phyloP scores from a whole-genome alignment of 73 alveolate genomes.

The Paramecium bursaria region DNA sequence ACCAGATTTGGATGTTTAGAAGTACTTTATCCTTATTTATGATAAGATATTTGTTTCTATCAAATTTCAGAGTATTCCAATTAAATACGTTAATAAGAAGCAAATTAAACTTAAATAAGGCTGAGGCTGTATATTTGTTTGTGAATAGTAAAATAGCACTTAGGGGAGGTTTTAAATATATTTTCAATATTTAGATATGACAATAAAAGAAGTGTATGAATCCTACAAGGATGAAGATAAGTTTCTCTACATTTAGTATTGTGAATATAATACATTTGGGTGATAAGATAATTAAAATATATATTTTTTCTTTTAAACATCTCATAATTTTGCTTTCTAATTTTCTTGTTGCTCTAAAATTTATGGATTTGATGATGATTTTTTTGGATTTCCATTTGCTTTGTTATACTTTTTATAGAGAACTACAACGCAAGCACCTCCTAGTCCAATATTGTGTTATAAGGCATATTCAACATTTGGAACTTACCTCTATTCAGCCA shows the following conservation, averaged over 20 bases:
- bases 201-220: conserved; percentile 54
- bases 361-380: conserved; percentile 63
- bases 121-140: conserved; percentile 57
- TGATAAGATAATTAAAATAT: background rate
- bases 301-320: no score
- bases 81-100: conserved; percentile 49
- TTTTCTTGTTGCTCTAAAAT: conserved; percentile 54
- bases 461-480: conserved; percentile 83
- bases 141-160: conserved; percentile 54
- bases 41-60: conserved; percentile 21
- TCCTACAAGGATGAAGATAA: conserved; percentile 41
- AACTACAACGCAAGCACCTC: conserved; percentile 91
- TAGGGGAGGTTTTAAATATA: conserved; percentile 56
- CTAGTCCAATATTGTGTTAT: conserved; percentile 89
- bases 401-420: conserved; percentile 80
- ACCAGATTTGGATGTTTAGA: conserved; percentile 58
- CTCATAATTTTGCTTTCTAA: conserved; percentile 46
- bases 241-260: conserved; percentile 52
- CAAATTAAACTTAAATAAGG: conserved; percentile 37
- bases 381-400: conserved; percentile 53
- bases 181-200: conserved; percentile 26
- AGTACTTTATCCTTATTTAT: conserved; percentile 19
- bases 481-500: conserved; percentile 92
- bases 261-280: conserved; percentile 61
- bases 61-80: conserved; percentile 45